phyloP scores from a whole-genome alignment of 2,329 filamentous ascomycete genomes.

The Aspergillus arachidicola region DNA sequence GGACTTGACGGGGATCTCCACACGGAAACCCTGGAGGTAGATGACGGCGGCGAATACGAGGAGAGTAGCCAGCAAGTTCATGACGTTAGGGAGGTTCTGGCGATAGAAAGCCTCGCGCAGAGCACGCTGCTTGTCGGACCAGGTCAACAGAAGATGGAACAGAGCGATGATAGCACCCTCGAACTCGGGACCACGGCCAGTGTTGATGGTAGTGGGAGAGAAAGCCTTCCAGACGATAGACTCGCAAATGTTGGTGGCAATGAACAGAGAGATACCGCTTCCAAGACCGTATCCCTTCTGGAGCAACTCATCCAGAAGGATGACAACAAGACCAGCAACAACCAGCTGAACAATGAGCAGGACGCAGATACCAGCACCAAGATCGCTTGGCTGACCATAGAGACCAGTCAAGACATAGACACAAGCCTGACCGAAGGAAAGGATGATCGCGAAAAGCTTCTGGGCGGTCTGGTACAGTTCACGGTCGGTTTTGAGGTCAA shows the following conservation, averaged over 20 bases:
- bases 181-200: slow-evolving; percentile 96
- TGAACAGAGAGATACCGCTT: slow-evolving; percentile 98
- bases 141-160: slow-evolving; percentile 96
- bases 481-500: slow-evolving; percentile 99
- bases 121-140: slow-evolving; percentile 98
- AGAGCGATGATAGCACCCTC: slow-evolving; percentile 97
- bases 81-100: slow-evolving; percentile 99
- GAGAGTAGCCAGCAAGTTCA: slow-evolving; percentile 94
- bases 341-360: slow-evolving; percentile 97
- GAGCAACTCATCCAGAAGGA: slow-evolving; percentile 96
- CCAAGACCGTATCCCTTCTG: slow-evolving; percentile 99
- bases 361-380: slow-evolving; percentile 97
- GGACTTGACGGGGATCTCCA: slow-evolving; percentile 99
- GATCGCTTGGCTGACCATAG: slow-evolving; percentile 94
- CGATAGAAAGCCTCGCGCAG: slow-evolving; percentile 98
- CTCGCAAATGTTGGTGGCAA: slow-evolving; percentile 99
- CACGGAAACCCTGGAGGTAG: slow-evolving; percentile 98
- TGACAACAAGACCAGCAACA: slow-evolving; percentile 96
- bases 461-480: slow-evolving; percentile 99
- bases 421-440: slow-evolving; percentile 95
- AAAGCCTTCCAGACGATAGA: slow-evolving; percentile 99
- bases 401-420: slow-evolving; percentile 98
- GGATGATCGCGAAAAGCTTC: slow-evolving; percentile 97
- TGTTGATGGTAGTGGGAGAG: slow-evolving; percentile 99
- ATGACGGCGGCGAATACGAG: slow-evolving; percentile 95